A percentile compares a stretch with the other conserved stretches of the same genome.
These are phyloP conservation scores for Halophytophthora polymorphica DNA, from an alignment of 352 stramenopile genomes.

Conservation along the genomic window DNA sequence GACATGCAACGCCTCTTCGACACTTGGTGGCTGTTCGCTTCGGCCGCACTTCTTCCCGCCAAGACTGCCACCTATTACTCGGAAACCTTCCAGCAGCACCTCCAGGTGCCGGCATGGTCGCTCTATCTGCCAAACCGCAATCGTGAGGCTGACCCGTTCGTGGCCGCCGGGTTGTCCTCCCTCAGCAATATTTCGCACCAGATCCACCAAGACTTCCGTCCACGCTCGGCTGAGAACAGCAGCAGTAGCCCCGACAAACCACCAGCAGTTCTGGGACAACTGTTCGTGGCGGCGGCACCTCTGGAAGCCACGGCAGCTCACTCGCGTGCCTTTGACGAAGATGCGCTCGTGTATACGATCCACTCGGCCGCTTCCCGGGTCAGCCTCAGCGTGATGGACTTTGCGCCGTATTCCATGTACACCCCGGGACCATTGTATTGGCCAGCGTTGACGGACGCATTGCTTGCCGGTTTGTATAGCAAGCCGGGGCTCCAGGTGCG, in stretches of 20 bases:
- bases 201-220: conserved; percentile 26
- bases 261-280: conserved; percentile 12
- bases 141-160: conserved; percentile 49
- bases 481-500: conserved; percentile 48
- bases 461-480: conserved; percentile 55
- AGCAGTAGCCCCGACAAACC: background rate
- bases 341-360: conserved; percentile 75
- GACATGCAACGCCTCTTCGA: conserved; percentile 70
- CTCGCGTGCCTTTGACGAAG: conserved; percentile 64
- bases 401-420: conserved; percentile 71
- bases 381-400: conserved; percentile 84
- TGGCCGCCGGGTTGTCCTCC: conserved; percentile 31
- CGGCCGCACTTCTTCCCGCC: conserved; percentile 22
- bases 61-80: conserved; percentile 52
- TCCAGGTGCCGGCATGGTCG: conserved; percentile 68
- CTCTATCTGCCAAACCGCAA: conserved; percentile 30
- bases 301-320: conserved; percentile 47
- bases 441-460: conserved; percentile 59
- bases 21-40: conserved; percentile 67
- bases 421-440: conserved; percentile 55
- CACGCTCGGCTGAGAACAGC: conserved; percentile 3
- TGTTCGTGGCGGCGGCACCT: conserved; percentile 68
- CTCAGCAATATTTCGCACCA: conserved; percentile 57
- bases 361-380: conserved; percentile 45
- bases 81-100: conserved; percentile 44